Base-by-base conservation (phyloP, 371 early-diverging fungal genomes). In the Haplosporangium sp. region DNA sequence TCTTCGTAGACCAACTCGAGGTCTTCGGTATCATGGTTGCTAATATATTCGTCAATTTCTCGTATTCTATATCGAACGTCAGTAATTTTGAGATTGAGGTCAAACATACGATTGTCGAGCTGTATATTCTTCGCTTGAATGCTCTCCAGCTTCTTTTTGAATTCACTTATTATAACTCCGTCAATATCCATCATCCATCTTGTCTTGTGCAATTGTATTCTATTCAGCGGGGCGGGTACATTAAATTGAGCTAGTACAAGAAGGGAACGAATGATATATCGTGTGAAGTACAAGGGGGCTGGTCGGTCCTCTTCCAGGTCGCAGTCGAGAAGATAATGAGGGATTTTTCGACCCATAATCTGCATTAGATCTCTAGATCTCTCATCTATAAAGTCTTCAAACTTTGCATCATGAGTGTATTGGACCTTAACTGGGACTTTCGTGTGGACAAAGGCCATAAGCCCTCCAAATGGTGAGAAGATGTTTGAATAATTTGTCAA, bases 401-500 rank as follows among this genome's bases (percentile, higher is more conserved):
- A 9, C 2, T 20, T 56, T 7, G 38, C 40, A 35, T 64, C 37
- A 15, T 50, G 38, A 1, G 15, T 15, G 35, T 65, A 57, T 40
- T 45, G 64, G 0, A 5, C 3, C 10, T 35, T 38, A 44, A 37
- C 37, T 1, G 39, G 53, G 9, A 64, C 9, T 3, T 65, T 64
- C 5, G 71, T 65, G 27, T 64, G 59, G 35, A 65, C 71, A 27
- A 71, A 19, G 1, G 65, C 65, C 27, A 64, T 52, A 2, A 71
- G 7, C 9, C 71, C 65, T 2, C 15, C 9, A 65, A 71, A 65
- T 5, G 50, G 45, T 13, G 59, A 47, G 58, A 71, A 71, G 37
- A 71, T 59, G 2, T 64, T 64, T 13, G 27, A 35, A n/a, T 71
- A 71, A 0, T 55, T 65, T 63, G 11, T n/a, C 11, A 71, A 11